Evolutionary conservation across 1,284 basidiomycete species (phyloP), one percentile per base, ranked within the genome.

Genomic region (Mycosarcoma mackinlayi): DNA sequence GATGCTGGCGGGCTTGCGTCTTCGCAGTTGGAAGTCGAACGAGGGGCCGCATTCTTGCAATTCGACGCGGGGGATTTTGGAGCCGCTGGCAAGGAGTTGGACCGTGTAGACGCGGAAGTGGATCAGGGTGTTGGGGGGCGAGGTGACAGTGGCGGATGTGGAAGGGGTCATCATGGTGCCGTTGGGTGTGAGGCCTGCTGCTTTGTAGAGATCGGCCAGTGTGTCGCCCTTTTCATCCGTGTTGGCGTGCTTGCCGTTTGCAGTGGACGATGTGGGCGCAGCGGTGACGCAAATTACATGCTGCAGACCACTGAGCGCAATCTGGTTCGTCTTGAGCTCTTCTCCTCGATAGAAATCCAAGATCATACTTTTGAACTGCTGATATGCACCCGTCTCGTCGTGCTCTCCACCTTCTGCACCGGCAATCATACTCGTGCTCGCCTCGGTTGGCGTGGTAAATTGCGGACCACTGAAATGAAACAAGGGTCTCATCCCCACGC

Each of bases 41-140:
- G 88, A 90, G 2, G 95, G 96, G 0, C 96, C 96, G 89, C 94
- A 94, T 50, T 91, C 91, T 16, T 87, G 87, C 48, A 98, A 87
- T 79, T 92, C 90, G 25, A 93, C 89, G 25, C 75, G 61, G n/a
- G 73, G 69, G 28, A 59, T 66, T 40, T 71, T 70, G 40, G 65
- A 64, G 19, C 73, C 71, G 2, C 92, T 92, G 0, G 89, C 85
- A 51, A 91, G 87, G 4, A 93, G 86, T 67, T 88, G 87, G 60
- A 90, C 86, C 14, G 90, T 91, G 84, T 95, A 98, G 28, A 91
- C 89, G 58, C 96, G 88, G 80, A 98, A 87, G 85, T 98, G 93
- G 35, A 98, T 87, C 75, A 87, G 87, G 19, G 93, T 93, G 7
- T 83, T 73, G 50, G 84, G 79, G n/a, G 85, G 69, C 61, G 87